Evolutionary conservation across 495 filamentous ascomycete species (phyloP), one percentile per base, ranked within the genome.

Genomic region (Hypoxylon trugodes): DNA sequence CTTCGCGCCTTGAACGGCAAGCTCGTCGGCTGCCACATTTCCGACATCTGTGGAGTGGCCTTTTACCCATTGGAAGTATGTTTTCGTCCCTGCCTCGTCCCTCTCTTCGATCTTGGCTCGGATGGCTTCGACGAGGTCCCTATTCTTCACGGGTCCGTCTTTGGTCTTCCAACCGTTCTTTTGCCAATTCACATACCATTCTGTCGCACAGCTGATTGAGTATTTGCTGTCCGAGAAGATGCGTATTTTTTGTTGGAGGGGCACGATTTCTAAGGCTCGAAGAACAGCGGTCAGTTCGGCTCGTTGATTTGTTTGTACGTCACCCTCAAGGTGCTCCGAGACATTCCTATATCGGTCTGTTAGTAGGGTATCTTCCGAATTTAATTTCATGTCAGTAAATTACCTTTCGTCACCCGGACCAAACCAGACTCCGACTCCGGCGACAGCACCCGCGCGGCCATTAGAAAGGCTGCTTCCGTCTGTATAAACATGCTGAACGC

Each of bases 361-460:
- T 25, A 70, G 28, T 54, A 59, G 3, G 35, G 4, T 13, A 37
- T 9, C n/a, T 30, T 58, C 16, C 30, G 9, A 7, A 40, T 10
- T 7, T n/a, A 36, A 15, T 16, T 21, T 45, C 12, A 26, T 51
- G 25, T 7, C 10, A n/a, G n/a, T n/a, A n/a, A 77, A 80, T 66
- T 77, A 93, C 91, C 90, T 86, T 47, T 76, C 58, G 73, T 96
- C 90, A 1, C 74, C 76, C n/a, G 79, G 79, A 5, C 91, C 91
- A 74, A 97, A 97, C 55, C 80, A 97, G 25, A 97, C 93, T 0
- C 95, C 95, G 6, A 97, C 84, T 2, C 95, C 95, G 4, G 90
- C 94, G 4, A 81, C 77, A 24, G 95, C 90, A 5, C 86, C 81
- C 0, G 74, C 66, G 46, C 81, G 82, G 9, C 95, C 95, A 76